Evolutionary conservation across 2,329 filamentous ascomycete species (phyloP).

Genomic region (Laburnicola sp.): DNA sequence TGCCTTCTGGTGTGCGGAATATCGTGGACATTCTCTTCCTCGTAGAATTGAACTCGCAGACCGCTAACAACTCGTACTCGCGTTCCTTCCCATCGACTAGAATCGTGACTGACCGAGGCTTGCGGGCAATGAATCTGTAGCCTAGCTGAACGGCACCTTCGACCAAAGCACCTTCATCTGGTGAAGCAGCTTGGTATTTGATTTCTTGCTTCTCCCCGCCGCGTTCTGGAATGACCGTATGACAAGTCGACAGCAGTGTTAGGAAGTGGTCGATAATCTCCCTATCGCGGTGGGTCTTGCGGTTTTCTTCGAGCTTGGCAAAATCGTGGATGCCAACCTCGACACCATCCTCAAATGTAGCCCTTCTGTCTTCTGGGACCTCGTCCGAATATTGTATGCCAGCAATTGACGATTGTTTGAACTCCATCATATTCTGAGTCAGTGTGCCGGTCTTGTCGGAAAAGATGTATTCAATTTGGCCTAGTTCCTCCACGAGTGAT

Average conservation of each 20-base stretch:
- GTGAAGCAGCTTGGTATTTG: constrained; percentile 97
- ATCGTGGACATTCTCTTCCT: constrained; percentile 98
- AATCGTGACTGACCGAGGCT: constrained; percentile 85
- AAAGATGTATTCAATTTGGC: constrained; percentile 98
- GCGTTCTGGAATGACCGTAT: constrained; percentile 94
- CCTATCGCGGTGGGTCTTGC: constrained; percentile 61
- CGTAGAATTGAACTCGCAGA: constrained; percentile 99
- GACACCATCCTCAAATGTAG: constrained; percentile 74
- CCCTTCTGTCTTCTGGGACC: constrained; percentile 85
- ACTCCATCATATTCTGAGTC: constrained; percentile 99
- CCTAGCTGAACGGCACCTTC: constrained; percentile 84
- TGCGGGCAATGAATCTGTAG: constrained; percentile 88
- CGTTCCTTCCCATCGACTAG: constrained; percentile 68
- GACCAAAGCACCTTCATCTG: constrained; percentile 95
- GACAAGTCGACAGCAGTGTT: constrained; percentile 82
- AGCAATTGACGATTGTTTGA: constrained; percentile 89
- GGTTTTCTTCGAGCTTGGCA: constrained; percentile 71
- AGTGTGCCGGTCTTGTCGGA: constrained; percentile 97
- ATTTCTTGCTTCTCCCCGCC: constrained; percentile 79
- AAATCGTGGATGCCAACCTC: constrained; percentile 85
- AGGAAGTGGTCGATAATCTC: constrained; percentile 82
- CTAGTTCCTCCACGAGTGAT: constrained; percentile 92
- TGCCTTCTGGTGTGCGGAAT: constrained; percentile 93
- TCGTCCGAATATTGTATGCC: constrained; percentile 94
- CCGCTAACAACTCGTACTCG: constrained; percentile 88